Evolutionary conservation across 1,139 yeast genomes (phyloP), one percentile per base, ranked within the genome.

Genomic region (Geotrichum restrictum): DNA sequence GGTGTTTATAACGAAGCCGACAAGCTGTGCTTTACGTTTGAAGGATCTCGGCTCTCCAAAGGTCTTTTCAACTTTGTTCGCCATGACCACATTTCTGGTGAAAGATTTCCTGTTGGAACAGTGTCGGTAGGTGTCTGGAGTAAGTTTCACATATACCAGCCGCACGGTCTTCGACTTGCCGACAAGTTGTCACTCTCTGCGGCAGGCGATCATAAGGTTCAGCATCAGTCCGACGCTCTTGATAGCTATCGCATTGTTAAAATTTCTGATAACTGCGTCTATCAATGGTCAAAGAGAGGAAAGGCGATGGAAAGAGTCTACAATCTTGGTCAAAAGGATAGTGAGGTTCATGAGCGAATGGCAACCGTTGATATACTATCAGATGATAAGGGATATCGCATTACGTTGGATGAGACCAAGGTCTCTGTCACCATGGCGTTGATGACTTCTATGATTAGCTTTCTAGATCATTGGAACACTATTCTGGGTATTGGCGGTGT

Each of bases 401-500:
- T 82, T 43, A 67, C 66, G 53, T 70, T 81, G 29, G 84, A 82
- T 63, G 82, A 78, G 60, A 55, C 75, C 29, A 76, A 79, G 61
- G 75, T 81, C 40, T 74, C 80, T 8, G 66, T 76, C 45, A 84
- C 80, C 58, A 62, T 82, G 68, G 86, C 83, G 0, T 63, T 82
- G 32, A 70, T 81, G 36, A 76, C 83, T 4, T 85, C 85, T 1
- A 69, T 82, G 60, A 76, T 81, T 58, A 79, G 83, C 44, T 77
- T 71, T 63, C 75, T 82, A 54, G 87, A 82, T 61, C 85, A 81
- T 58, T 82, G 87, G 87, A 82, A 79, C 61, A 81, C 86, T 16
- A 70, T 72, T 57, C 65, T 77, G 46, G 79, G 78, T 31, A 78
- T 80, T 34, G 85, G 86, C 21, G 86, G 86, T 32, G 78, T 81